These are phyloP conservation scores for Cerioporus squamosus DNA, from an alignment of 1,284 basidiomycete species.

Conservation along the genomic window DNA sequence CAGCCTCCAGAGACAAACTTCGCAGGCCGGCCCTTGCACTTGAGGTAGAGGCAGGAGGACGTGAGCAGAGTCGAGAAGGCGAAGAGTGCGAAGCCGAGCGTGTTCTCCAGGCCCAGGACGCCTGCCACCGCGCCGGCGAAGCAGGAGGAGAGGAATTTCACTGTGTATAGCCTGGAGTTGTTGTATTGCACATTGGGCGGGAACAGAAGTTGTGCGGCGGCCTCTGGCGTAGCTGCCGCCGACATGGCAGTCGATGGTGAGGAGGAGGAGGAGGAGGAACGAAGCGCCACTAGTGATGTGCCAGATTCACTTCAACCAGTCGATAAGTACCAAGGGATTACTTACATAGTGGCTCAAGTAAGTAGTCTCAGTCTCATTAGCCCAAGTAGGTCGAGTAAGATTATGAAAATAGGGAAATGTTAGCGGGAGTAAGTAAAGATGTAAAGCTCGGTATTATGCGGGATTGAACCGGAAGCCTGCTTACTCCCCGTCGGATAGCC, in stretches of 20 bases:
- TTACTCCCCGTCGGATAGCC: too few species aligned
- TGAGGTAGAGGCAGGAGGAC: constrained; percentile 68
- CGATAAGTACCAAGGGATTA: too few species aligned
- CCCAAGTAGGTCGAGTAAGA: too few species aligned
- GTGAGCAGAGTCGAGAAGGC: constrained; percentile 67
- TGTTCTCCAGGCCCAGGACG: constrained; percentile 84
- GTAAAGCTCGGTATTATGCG: too few species aligned
- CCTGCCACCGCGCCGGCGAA: constrained; percentile 87
- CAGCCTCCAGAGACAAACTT: constrained; percentile 67
- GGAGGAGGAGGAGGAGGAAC: background rate
- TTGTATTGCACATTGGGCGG: constrained; percentile 77
- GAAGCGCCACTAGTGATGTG: too few species aligned
- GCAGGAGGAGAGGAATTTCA: constrained; percentile 81
- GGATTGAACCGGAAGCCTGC: too few species aligned
- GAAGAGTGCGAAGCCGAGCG: constrained; percentile 82
- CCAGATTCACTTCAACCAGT: too few species aligned
- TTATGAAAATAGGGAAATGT: too few species aligned
- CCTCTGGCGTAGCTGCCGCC: constrained; percentile 39
- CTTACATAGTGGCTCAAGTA: too few species aligned
- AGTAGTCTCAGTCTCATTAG: too few species aligned
- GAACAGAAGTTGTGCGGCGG: constrained; percentile 67
- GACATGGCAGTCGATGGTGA: constrained; percentile 23
- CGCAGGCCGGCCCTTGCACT: constrained; percentile 64
- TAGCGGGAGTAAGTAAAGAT: too few species aligned
- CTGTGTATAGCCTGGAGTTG: constrained; percentile 56